A percentile compares a stretch with the other conserved stretches of the same genome.
phyloP scores from a whole-genome alignment of 345 rosid genomes.

The Leavenworthia alabamica region DNA sequence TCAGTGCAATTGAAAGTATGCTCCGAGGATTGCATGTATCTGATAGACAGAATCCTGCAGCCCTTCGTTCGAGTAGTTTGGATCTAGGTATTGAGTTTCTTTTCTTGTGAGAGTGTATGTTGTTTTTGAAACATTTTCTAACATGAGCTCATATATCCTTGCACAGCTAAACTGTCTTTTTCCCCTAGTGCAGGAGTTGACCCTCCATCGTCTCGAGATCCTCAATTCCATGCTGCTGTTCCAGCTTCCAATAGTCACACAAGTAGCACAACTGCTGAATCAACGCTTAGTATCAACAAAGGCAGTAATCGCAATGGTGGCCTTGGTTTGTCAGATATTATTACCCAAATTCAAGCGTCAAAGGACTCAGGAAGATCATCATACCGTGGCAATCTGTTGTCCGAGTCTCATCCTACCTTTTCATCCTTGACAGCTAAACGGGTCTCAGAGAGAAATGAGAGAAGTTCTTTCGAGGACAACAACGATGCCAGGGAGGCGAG shows the following conservation, averaged over 20 bases:
- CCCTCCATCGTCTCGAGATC: constrained; percentile 99
- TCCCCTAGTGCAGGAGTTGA: constrained; percentile 99
- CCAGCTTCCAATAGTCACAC: constrained; percentile 61
- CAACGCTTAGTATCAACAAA: constrained; percentile 45
- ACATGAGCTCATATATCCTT: constrained; percentile 20
- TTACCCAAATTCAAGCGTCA: constrained; percentile 88
- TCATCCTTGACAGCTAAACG: constrained; percentile 63
- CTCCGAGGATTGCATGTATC: constrained; percentile 89
- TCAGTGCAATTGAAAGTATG: constrained; percentile 98
- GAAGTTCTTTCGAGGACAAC: constrained; percentile 63
- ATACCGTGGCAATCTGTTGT: constrained; percentile 45
- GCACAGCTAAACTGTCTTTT: constrained; percentile 53
- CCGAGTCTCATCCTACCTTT: constrained; percentile 56
- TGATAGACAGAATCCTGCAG: constrained; percentile 70
- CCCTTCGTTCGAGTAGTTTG: constrained; percentile 83
- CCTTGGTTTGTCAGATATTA: constrained; percentile 74
- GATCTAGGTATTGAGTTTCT: constrained; percentile 82
- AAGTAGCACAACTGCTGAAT: constrained; percentile 45
- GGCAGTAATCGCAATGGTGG: constrained; percentile 77
- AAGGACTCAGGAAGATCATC: constrained; percentile 75
- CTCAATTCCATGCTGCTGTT: constrained; percentile 70
- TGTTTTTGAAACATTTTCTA: constrained; percentile 11
- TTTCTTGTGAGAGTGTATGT: constrained; percentile 21
- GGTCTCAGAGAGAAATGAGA: constrained; percentile 65
- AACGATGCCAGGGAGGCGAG: constrained; percentile 62